Conservation (phyloP, 1,284 basidiomycete genomes). For the Cryptococcus floricola region DNA sequence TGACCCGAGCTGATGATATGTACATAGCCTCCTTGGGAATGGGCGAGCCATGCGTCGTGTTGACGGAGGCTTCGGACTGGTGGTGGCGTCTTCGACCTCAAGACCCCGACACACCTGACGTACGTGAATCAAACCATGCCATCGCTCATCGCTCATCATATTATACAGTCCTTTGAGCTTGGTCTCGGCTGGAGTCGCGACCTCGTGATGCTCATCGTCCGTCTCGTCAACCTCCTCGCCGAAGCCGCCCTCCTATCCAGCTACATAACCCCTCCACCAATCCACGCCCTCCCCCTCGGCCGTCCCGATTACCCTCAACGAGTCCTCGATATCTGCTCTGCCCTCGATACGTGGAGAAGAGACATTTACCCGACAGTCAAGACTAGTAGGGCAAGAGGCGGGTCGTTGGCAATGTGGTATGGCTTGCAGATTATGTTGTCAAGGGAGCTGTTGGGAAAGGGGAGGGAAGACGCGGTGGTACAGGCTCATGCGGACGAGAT, state of each 20-base stretch:
- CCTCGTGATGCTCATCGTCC: conserved; percentile 17
- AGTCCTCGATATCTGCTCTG: conserved; percentile 3
- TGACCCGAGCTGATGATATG: not conserved
- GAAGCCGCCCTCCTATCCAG: conserved; percentile 2
- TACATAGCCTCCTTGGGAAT: conserved; percentile 19
- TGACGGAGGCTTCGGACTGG: conserved; percentile 25
- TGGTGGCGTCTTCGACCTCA: conserved; percentile 24
- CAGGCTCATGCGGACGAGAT: conserved; percentile 31
- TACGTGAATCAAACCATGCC: not conserved
- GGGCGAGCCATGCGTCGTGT: conserved; percentile 18
- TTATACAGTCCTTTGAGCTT: conserved; percentile 24
- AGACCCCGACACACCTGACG: conserved; percentile 6
- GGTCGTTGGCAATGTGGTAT: conserved; percentile 39
- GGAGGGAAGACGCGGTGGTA: conserved; percentile 22
- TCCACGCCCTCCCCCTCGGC: not conserved
- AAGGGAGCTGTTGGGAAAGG: conserved; percentile 26
- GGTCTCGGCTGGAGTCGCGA: conserved; percentile 27
- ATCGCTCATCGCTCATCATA: conserved; percentile 1
- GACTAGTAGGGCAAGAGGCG: conserved; percentile 25
- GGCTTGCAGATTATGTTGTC: conserved; percentile 29
- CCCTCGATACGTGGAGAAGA: conserved; percentile 6
- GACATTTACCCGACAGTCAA: conserved; percentile 5
- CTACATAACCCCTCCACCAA: not conserved
- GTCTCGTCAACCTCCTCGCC: conserved; percentile 6
- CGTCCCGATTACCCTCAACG: conserved; percentile 3